These are phyloP conservation scores for Xerophyta viscosa DNA, from an alignment of 106 monocot species.

Conservation along the genomic window DNA sequence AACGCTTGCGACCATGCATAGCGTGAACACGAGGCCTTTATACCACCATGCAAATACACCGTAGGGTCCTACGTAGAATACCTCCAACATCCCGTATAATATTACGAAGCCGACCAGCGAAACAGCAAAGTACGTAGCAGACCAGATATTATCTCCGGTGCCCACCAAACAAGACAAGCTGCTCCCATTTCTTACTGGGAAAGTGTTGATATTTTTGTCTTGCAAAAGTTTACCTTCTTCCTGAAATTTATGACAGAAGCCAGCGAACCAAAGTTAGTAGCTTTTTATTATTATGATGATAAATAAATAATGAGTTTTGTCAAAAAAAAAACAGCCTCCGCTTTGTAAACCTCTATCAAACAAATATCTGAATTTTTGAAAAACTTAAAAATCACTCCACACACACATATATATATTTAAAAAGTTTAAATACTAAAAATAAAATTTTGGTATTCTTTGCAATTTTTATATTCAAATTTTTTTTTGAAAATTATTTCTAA, in stretches of 20 bases:
- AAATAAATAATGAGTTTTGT: too few species aligned
- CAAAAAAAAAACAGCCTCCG: too few species aligned
- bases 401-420: too few species aligned
- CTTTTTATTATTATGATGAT: too few species aligned
- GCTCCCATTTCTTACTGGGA: constrained; percentile 21
- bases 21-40: constrained; percentile 42
- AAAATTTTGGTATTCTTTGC: too few species aligned
- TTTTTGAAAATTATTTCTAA: too few species aligned
- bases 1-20: constrained; percentile 65
- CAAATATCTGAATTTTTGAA: too few species aligned
- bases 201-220: constrained; percentile 4
- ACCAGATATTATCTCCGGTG: constrained; percentile 62
- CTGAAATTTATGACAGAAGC: constrained; percentile 16
- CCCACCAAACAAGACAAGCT: constrained; percentile 79
- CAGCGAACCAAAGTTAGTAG: neutral
- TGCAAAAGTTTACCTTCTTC: constrained; percentile 56
- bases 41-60: constrained; percentile 65
- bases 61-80: constrained; percentile 42
- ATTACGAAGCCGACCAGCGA: constrained; percentile 54
- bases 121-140: constrained; percentile 48
- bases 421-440: too few species aligned
- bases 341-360: too few species aligned
- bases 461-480: too few species aligned
- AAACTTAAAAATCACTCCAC: too few species aligned
- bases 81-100: constrained; percentile 35